Evolutionary conservation across 2,329 filamentous ascomycete genomes (phyloP).

Genomic region (Pseudopyrenochaeta lycopersici): DNA sequence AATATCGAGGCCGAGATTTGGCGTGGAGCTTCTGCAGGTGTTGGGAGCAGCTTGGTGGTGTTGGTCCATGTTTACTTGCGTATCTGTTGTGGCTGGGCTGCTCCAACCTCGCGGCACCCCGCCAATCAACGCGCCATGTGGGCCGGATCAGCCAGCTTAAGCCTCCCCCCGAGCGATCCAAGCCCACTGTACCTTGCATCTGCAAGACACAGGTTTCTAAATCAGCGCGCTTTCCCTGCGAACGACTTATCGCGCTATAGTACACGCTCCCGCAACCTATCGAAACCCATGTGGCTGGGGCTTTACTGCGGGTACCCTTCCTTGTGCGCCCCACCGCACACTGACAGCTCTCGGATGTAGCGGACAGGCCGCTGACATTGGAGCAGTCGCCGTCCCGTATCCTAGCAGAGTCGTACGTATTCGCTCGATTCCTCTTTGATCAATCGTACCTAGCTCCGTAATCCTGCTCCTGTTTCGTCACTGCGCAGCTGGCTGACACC

Average conservation of each 20-base stretch:
- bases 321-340: slow-evolving; percentile 2
- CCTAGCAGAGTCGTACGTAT: slow-evolving; percentile 9
- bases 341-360: slow-evolving; percentile 6
- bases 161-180: slow-evolving; percentile 11
- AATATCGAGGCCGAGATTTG: slow-evolving; percentile 13
- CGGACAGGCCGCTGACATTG: neutral
- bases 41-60: slow-evolving; percentile 8
- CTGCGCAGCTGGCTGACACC: neutral
- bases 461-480: neutral
- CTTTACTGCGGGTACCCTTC: neutral
- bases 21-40: slow-evolving; percentile 8
- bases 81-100: slow-evolving; percentile 22
- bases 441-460: neutral
- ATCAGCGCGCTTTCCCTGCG: slow-evolving; percentile 17
- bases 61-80: slow-evolving; percentile 17
- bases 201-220: slow-evolving; percentile 16
- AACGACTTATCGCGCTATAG: slow-evolving; percentile 15
- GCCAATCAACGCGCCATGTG: slow-evolving; percentile 11
- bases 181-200: slow-evolving; percentile 16
- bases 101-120: slow-evolving; percentile 1
- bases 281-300: slow-evolving; percentile 13
- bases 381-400: neutral
- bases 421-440: neutral
- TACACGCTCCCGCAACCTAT: neutral
- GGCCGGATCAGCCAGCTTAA: slow-evolving; percentile 2